These are phyloP conservation scores for Boletus smithii DNA, from an alignment of 1,284 basidiomycete genomes.

Conservation along the genomic window DNA sequence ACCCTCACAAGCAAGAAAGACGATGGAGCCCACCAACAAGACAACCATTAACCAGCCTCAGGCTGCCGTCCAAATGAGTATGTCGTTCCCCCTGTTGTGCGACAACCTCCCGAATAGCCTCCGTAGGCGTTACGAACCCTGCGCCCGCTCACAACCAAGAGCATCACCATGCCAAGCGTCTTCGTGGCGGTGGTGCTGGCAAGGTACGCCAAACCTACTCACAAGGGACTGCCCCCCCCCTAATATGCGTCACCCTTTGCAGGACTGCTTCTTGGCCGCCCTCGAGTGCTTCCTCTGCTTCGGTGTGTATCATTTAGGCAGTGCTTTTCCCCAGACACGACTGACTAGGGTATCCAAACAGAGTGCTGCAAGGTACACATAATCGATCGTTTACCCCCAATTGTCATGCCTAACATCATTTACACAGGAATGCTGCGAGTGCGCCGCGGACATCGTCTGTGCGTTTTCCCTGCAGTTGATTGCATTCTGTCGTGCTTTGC, in stretches of 20 bases:
- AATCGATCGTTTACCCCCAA: no score
- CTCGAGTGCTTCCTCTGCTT: conserved; percentile 54
- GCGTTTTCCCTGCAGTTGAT: conserved; percentile 5
- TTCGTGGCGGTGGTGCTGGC: conserved; percentile 50
- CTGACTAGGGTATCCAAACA: conserved; percentile 9
- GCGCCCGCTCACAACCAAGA: conserved; percentile 38
- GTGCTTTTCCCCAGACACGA: background rate
- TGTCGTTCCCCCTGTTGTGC: conserved; percentile 16
- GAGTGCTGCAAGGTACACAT: conserved; percentile 34
- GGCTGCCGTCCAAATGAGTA: conserved; percentile 48
- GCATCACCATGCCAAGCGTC: conserved; percentile 41
- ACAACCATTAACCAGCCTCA: conserved; percentile 44
- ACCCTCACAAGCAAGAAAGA: conserved; percentile 28
- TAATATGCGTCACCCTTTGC: background rate
- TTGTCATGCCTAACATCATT: background rate
- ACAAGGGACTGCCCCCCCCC: background rate
- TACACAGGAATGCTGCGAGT: conserved; percentile 31
- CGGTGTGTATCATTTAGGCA: conserved; percentile 36
- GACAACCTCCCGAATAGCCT: background rate
- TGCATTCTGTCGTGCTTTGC: background rate
- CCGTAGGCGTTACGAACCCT: conserved; percentile 39
- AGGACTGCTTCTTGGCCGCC: conserved; percentile 51
- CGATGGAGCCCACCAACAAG: conserved; percentile 37
- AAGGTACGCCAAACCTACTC: conserved; percentile 32
- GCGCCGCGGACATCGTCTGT: conserved; percentile 32